Percentiles rank a stretch among this genome's conserved stretches.
Evolutionary conservation across 495 filamentous ascomycete genomes (phyloP).

Genomic region (Symbiotaphrina buchneri): DNA sequence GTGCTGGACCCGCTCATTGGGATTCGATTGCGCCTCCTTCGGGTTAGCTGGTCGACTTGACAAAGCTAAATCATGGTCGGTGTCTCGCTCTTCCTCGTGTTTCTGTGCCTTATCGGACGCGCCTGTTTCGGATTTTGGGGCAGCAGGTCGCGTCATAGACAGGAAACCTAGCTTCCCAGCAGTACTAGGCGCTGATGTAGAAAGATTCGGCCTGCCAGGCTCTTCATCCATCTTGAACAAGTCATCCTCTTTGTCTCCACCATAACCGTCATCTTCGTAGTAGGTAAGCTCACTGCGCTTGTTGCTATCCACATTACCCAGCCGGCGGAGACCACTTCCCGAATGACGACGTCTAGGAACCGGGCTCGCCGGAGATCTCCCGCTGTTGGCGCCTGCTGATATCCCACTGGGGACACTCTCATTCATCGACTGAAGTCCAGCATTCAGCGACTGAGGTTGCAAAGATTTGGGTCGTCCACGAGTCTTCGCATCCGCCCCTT

Average conservation of each 20-base stretch:
- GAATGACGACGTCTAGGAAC: slow-evolving; percentile 52
- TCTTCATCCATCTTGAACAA: slow-evolving; percentile 53
- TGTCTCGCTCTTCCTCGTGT: neutral
- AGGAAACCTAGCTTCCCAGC: neutral
- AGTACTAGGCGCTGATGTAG: neutral
- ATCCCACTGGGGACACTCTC: too few relatives aligned
- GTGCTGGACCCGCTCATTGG: slow-evolving; percentile 59
- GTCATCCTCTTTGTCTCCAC: slow-evolving; percentile 53
- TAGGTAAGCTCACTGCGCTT: slow-evolving; percentile 52
- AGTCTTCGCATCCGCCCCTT: too few relatives aligned
- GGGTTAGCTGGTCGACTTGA: slow-evolving; percentile 13
- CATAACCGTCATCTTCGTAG: slow-evolving; percentile 56
- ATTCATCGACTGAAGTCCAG: too few relatives aligned
- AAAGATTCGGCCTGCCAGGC: slow-evolving; percentile 5
- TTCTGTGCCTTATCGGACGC: neutral
- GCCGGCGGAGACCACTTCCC: slow-evolving; percentile 50
- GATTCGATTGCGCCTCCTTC: slow-evolving; percentile 51
- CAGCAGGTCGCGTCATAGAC: too few relatives aligned
- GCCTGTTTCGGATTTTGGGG: neutral
- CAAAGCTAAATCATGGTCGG: neutral
- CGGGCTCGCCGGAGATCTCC: too few relatives aligned
- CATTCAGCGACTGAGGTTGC: too few relatives aligned
- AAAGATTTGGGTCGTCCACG: too few relatives aligned
- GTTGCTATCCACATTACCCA: slow-evolving; percentile 33
- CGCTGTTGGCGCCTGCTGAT: too few relatives aligned